A percentile compares a stretch with the other conserved stretches of the same genome.
Conservation (phyloP, 1,284 basidiomycete genomes). For the Hemileia vastatrix region DNA sequence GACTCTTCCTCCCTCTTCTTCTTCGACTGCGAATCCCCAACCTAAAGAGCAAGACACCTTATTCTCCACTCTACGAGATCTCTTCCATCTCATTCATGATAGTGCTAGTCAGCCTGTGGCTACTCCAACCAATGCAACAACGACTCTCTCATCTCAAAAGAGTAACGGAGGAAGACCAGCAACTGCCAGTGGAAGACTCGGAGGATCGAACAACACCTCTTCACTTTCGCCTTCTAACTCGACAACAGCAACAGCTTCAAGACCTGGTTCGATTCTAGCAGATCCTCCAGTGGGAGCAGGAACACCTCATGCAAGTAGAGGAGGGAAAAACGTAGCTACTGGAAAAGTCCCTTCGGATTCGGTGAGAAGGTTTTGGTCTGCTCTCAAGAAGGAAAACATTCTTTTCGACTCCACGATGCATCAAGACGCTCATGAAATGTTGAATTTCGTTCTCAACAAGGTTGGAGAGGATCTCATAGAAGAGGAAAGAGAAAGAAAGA, state of each 20-base stretch:
- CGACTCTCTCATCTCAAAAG: background rate
- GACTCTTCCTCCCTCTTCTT: background rate
- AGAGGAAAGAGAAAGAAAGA: background rate
- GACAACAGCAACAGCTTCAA: background rate
- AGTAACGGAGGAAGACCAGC: no score
- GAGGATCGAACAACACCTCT: background rate
- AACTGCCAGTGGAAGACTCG: background rate
- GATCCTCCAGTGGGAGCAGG: background rate
- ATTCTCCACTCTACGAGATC: constrained; percentile 29
- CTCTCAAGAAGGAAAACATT: constrained; percentile 35
- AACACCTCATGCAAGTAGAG: background rate
- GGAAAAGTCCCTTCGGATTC: constrained; percentile 27
- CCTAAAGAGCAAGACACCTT: constrained; percentile 23
- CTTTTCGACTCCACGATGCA: constrained; percentile 41
- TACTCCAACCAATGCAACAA: constrained; percentile 13
- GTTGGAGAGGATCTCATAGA: constrained; percentile 38
- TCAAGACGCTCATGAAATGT: constrained; percentile 43
- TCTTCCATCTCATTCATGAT: constrained; percentile 30
- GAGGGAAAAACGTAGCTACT: background rate
- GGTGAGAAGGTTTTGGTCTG: constrained; percentile 33
- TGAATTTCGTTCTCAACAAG: constrained; percentile 41
- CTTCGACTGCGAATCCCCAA: background rate
- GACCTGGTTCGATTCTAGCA: background rate
- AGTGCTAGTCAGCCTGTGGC: no score
- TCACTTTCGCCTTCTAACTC: background rate